Evolutionary conservation across 192 early-diverging fungal species (phyloP), one percentile per base, ranked within the genome.

Genomic region (Coemansia nantahalensis): DNA sequence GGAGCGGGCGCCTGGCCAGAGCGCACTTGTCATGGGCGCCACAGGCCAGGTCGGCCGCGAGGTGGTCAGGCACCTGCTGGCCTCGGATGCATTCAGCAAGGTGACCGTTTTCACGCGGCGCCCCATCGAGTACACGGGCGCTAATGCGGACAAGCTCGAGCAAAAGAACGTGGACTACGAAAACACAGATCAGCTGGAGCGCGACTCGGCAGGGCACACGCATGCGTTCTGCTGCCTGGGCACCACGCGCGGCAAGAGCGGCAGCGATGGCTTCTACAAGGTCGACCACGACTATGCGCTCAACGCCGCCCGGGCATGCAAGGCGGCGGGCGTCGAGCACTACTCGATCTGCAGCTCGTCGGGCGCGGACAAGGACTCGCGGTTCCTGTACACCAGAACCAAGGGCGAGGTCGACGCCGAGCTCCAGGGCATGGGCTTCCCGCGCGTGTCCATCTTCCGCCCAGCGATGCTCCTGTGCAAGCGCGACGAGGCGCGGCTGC

Each of bases 221-320:
- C 74, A 80, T 37, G 83, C 87, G 24, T 91, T 82, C 54, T 86
- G 84, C 54, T 78, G 83, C 47, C 71, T 94, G 7, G 90, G 82
- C 24, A 89, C 88, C 1, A 91, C 89, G 3, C 77, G 82, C 3
- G 74, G 68, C 2, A 78, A 69, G 44, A 82, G 85, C 37, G 90
- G 90, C 8, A 78, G 81, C 4, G 85, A 83, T 17, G 70, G 59
- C 4, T 94, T 91, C 47, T 61, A 77, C 44, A 86, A 83, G 58
- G 86, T 91, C 35, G 91, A 92, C 48, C 86, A 89, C 38, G 82
- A 84, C 48, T 91, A 92, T 48, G 83, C 85, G 11, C 47, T 93
- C 7, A 81, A 47, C 28, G 26, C 59, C 2, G 58, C 52, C 45
- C 51, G 52, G 28, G 61, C 65, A 22, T 59, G 59, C 65, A 60